Percentiles rank a stretch among this genome's conserved stretches.
phyloP scores from a whole-genome alignment of 306 rosid species.

The Abrus precatorius region DNA sequence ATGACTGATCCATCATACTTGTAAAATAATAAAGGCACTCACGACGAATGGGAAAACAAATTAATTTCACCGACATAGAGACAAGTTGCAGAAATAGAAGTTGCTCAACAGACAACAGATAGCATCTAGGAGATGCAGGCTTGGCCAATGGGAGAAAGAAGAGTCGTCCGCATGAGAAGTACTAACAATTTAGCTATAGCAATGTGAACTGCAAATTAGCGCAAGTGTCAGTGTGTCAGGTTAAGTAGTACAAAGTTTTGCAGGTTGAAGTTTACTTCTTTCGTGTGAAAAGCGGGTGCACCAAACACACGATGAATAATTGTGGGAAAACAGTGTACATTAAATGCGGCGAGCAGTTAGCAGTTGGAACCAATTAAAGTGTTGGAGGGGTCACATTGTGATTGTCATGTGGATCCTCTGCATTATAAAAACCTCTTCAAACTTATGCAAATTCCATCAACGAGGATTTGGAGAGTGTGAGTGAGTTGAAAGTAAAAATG shows the following conservation, averaged over 20 bases:
- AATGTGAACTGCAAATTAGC: constrained; percentile 31
- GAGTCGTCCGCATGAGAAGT: not conserved
- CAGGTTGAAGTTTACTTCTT: constrained; percentile 27
- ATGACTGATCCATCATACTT: no score
- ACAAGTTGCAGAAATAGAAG: not conserved
- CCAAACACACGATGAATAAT: constrained; percentile 49
- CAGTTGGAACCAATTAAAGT: constrained; percentile 64
- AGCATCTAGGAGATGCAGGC: constrained; percentile 1
- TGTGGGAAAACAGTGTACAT: constrained; percentile 36
- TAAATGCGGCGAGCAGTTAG: constrained; percentile 63
- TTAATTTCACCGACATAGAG: not conserved
- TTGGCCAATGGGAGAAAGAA: constrained; percentile 31
- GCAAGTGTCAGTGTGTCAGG: constrained; percentile 20
- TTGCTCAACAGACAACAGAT: not conserved
- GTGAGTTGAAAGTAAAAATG: constrained; percentile 53
- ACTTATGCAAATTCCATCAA: constrained; percentile 36
- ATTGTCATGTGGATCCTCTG: not conserved
- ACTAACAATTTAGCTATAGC: not conserved
- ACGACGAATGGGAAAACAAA: constrained; percentile 11
- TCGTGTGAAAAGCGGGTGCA: constrained; percentile 49
- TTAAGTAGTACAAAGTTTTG: constrained; percentile 34
- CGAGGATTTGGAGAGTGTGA: constrained; percentile 17
- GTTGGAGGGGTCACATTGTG: not conserved
- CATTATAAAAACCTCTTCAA: constrained; percentile 46
- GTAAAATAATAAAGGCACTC: not conserved